A percentile compares a stretch with the other conserved stretches of the same genome.
These are phyloP conservation scores for Alternaria infectoria DNA, from an alignment of 2,329 filamentous ascomycete species.

Conservation along the genomic window DNA sequence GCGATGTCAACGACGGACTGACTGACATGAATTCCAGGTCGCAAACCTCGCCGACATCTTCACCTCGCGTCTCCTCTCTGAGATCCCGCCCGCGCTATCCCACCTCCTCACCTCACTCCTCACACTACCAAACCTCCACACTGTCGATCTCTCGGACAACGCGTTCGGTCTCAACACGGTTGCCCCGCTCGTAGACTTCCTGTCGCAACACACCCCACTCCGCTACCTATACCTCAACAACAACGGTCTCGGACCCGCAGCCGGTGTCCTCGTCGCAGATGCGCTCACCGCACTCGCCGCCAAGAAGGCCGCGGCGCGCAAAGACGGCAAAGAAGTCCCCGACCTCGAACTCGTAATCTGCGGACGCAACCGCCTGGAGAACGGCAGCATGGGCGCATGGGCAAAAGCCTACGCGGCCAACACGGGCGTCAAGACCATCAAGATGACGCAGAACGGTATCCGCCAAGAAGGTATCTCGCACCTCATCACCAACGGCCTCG, in stretches of 20 bases:
- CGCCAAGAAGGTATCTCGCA: slow-evolving; percentile 88
- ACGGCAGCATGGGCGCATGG: slow-evolving; percentile 96
- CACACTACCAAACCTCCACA: slow-evolving; percentile 83
- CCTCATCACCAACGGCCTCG: slow-evolving; percentile 79
- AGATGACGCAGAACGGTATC: slow-evolving; percentile 99
- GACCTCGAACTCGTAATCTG: slow-evolving; percentile 96
- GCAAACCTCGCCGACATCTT: slow-evolving; percentile 98
- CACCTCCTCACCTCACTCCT: slow-evolving; percentile 85
- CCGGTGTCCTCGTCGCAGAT: slow-evolving; percentile 86
- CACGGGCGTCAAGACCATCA: slow-evolving; percentile 78
- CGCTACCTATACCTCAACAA: slow-evolving; percentile 97
- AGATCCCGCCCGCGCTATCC: slow-evolving; percentile 90
- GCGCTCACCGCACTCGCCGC: slow-evolving; percentile 81
- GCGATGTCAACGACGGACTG: background rate
- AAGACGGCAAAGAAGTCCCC: slow-evolving; percentile 74
- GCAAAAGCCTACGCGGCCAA: slow-evolving; percentile 85
- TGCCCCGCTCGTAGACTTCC: slow-evolving; percentile 89
- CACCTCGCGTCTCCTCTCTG: slow-evolving; percentile 87
- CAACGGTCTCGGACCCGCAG: slow-evolving; percentile 92
- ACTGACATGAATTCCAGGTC: slow-evolving; percentile 55
- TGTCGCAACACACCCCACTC: slow-evolving; percentile 84
- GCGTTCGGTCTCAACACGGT: slow-evolving; percentile 96
- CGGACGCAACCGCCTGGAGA: slow-evolving; percentile 93
- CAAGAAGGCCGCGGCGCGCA: slow-evolving; percentile 80
- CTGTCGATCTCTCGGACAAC: slow-evolving; percentile 96